phyloP scores from a whole-genome alignment of 139 green algal species.

The Chlorella sp. region DNA sequence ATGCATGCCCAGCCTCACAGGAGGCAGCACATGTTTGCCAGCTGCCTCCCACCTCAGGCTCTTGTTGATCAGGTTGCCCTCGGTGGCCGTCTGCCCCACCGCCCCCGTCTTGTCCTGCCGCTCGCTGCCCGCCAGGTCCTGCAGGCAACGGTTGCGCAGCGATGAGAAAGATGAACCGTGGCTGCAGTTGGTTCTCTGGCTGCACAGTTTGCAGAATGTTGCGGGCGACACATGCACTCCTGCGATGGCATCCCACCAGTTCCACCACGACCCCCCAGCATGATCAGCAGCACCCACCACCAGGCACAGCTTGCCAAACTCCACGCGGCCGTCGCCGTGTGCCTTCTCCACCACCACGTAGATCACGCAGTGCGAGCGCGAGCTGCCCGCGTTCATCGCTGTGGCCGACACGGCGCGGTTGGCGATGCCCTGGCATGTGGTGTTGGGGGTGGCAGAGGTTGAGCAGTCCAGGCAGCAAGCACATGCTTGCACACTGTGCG shows the following conservation, averaged over 20 bases:
- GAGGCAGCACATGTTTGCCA: no score
- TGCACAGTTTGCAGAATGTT: no score
- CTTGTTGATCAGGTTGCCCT: constrained; percentile 89
- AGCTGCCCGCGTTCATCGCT: constrained; percentile 55
- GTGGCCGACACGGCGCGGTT: constrained; percentile 36
- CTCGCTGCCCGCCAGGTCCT: constrained; percentile 86
- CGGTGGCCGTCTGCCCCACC: constrained; percentile 59
- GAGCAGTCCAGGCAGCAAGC: no score
- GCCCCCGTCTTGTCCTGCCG: constrained; percentile 70
- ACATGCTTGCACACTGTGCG: no score
- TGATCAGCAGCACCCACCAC: constrained; percentile 33
- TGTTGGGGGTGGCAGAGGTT: no score
- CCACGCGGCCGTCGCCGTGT: constrained; percentile 50
- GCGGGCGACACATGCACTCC: no score
- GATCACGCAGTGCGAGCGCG: constrained; percentile 80
- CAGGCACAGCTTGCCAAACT: constrained; percentile 78
- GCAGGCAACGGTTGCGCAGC: no score
- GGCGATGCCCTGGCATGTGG: constrained; percentile 2
- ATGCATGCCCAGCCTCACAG: no score
- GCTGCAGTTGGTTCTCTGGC: no score
- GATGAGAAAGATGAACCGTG: no score
- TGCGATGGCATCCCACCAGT: no score
- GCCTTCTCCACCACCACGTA: constrained; percentile 66
- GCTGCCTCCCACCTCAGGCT: constrained; percentile 62
- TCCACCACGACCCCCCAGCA: no score